Evolutionary conservation across 176 grass and related monocot species (phyloP).

Genomic region (Carex kokanica): DNA sequence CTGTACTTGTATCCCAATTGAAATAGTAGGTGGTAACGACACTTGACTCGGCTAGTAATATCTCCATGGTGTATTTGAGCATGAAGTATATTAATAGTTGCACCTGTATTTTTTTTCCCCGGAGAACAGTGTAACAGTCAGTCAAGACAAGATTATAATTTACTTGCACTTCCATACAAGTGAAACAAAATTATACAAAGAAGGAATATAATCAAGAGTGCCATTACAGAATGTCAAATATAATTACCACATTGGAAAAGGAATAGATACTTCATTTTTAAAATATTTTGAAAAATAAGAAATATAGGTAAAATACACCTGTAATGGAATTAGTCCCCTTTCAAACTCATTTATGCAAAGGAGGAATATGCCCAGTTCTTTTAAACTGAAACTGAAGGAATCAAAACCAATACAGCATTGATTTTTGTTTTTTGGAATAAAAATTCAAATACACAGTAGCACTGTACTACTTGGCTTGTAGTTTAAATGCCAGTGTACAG

Average conservation of each 20-base stretch:
- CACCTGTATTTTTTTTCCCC: slow-evolving; percentile 46
- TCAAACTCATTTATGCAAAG: not conserved
- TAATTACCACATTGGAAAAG: not conserved
- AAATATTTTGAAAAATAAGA: not conserved
- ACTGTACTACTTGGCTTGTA: not conserved
- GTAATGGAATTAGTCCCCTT: not conserved
- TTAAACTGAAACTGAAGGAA: not conserved
- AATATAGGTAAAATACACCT: not conserved
- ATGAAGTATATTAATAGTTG: slow-evolving; percentile 98
- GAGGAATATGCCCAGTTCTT: not conserved
- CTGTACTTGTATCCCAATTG: slow-evolving; percentile 81
- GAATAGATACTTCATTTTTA: not conserved
- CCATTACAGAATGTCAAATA: too few species aligned
- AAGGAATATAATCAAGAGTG: too few species aligned
- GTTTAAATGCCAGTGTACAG: not conserved
- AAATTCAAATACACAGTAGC: not conserved
- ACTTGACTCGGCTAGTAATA: slow-evolving; percentile 95
- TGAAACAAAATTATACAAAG: not conserved
- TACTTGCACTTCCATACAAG: not conserved
- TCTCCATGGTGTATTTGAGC: slow-evolving; percentile 99
- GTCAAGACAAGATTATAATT: not conserved
- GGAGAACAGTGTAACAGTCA: not conserved
- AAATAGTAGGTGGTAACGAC: slow-evolving; percentile 91
- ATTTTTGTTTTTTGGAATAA: not conserved
- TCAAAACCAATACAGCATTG: not conserved